Base-by-base conservation (phyloP, 345 rosid species). In the Aquilaria malaccensis region DNA sequence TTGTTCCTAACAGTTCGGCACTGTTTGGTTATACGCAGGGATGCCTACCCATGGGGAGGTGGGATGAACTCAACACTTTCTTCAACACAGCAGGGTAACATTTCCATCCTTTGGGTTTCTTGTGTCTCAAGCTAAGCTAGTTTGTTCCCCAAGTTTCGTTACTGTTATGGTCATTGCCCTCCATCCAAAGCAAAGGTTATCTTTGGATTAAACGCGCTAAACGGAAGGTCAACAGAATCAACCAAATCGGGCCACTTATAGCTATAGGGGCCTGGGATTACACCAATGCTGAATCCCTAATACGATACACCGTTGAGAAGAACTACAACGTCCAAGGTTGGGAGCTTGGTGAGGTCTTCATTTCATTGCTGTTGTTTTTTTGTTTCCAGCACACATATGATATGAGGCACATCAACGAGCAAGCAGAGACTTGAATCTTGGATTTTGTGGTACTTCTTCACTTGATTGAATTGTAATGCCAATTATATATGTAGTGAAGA, bases 271-370 rank as follows among this genome's bases (percentile, higher is more conserved):
- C 81, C 62, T 86, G 94, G 94, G 59, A 86, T 73, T 72, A 77
- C 66, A 62, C 67, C 10, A 86, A 81, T 76, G 83, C 93, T 9
- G 60, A 78, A 72, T 81, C 83, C 33, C 58, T 86, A 5, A 80
- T 86, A 12, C 75, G 77, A 0, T 86, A 84, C 61, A 81, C 89
- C 0, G 83, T 80, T 10, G 30, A 63, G 47, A 82, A 80, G 72
- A 76, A 82, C 47, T 82, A 82, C 60, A 30, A 56, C 9, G 79
- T 86, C 57, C 71, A 73, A 70, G 85, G 81, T 13, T 86, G 89
- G 89, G 99, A 94, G 81, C 87, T 94, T 0, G 97, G 96, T 94
- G 77, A 78, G 85, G 22, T 22, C 22, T 22, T 22, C 22, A 22
- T 22, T 22, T 22, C 22, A 22, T 22, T 22, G 22, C 22, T 22